A percentile compares a stretch with the other conserved stretches of the same genome.
Conservation (phyloP, 805 yeast species). For the Lachancea mirantina region DNA sequence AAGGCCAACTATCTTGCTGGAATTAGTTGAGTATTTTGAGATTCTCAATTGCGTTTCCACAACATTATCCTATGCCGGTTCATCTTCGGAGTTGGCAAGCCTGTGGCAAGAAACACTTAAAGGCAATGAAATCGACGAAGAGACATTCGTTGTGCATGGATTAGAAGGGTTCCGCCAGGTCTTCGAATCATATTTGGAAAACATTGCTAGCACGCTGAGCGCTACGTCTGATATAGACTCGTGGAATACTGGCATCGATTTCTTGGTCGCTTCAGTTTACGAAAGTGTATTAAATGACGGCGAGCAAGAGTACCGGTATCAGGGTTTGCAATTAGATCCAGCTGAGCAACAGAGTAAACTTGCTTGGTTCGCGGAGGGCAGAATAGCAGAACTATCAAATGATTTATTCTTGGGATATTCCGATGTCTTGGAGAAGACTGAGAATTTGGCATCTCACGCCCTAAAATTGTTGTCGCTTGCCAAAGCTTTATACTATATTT, state of each 20-base stretch:
- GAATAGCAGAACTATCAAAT: conserved; percentile 35
- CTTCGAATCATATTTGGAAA: conserved; percentile 21
- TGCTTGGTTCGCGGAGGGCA: conserved; percentile 45
- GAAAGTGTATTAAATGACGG: conserved; percentile 32
- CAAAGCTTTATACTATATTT: conserved; percentile 37
- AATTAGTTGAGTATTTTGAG: conserved; percentile 35
- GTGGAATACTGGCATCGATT: conserved; percentile 17
- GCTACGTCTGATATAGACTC: conserved; percentile 12
- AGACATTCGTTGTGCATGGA: conserved; percentile 21
- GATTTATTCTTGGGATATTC: conserved; percentile 32
- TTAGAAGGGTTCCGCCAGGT: conserved; percentile 22
- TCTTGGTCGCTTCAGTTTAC: conserved; percentile 22
- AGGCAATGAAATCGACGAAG: conserved; percentile 10
- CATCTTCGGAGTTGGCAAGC: conserved; percentile 7
- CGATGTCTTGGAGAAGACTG: conserved; percentile 14
- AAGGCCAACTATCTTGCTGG: conserved; percentile 34
- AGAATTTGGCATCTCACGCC: conserved; percentile 8
- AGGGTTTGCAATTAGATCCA: conserved; percentile 29
- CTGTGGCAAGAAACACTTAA: conserved; percentile 12
- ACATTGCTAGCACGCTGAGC: conserved; percentile 8
- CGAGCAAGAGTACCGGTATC: conserved; percentile 34
- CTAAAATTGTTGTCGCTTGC: conserved; percentile 31
- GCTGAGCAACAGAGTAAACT: conserved; percentile 24
- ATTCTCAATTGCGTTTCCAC: conserved; percentile 42
- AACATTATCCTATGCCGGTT: conserved; percentile 31